Base-by-base conservation (phyloP, 495 filamentous ascomycete genomes). In the Neurospora sp. region DNA sequence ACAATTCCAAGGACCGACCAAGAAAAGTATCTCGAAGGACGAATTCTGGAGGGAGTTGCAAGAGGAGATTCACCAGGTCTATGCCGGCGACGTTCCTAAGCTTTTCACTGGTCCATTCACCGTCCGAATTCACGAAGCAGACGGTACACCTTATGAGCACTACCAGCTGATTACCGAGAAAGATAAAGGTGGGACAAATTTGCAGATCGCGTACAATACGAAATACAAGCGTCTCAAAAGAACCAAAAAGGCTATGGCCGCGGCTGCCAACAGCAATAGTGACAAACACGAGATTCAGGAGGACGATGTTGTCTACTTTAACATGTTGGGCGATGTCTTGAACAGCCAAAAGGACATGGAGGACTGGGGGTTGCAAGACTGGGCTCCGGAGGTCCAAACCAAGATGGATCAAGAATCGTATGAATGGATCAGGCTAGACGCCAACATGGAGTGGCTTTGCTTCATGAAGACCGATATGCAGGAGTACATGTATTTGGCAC, bases 201-300 rank as follows among this genome's bases (percentile, higher is more conserved):
- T 98, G 72, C 94, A 97, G 68, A 98, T 99, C 72, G 94, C 95
- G 16, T 99, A 99, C 78, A 98, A 98, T 78, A 99, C 96, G 0
- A 99, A 99, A 78, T 99, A 99, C 81, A 99, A 98, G 84, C 90
- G 96, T 3, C 85, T 99, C 42, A 99, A 99, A 83, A 88, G 95
- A 39, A 97, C 91, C 75, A 90, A 93, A 73, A 90, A 94, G 47
- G 91, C 97, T 75, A 92, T 92, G 81, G 96, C 97, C 78, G 87
- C 93, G 61, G 91, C 88, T 37, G 81, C 77, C 68, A 81, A 68
- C 42, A 81, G 72, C 40, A 82, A 84, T 1, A 86, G 83, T 39
- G 90, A 88, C 35, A 87, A 88, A 4, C 90, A 93, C 71, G 96
- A 97, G 74, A 82, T 82, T 31, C 91, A 92, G 73, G 93, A 97